Conservation (phyloP, 805 yeast species). For the Kazachstania psychrophila region DNA sequence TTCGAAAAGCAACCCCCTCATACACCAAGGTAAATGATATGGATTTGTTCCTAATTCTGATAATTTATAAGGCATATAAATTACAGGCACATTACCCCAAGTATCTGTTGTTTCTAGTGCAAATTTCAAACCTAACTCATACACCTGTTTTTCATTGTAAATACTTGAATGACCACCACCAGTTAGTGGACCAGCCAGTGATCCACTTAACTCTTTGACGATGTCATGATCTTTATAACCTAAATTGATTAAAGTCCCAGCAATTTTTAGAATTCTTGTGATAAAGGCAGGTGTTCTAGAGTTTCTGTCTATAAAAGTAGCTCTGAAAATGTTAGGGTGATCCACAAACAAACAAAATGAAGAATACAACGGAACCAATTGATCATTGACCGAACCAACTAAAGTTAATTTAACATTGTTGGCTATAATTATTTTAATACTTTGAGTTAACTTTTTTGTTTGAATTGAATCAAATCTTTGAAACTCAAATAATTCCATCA, state of each 20-base stretch:
- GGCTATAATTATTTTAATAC: conserved; percentile 53
- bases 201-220: conserved; percentile 68
- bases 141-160: conserved; percentile 77
- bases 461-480: conserved; percentile 68
- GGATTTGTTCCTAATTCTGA: conserved; percentile 71
- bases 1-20: conserved; percentile 71
- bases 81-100: conserved; percentile 33
- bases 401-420: conserved; percentile 70
- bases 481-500: conserved; percentile 79
- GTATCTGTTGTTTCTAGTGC: conserved; percentile 65
- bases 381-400: conserved; percentile 89
- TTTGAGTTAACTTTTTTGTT: conserved; percentile 59
- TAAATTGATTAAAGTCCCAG: conserved; percentile 62
- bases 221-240: conserved; percentile 84
- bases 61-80: conserved; percentile 42
- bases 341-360: conserved; percentile 70
- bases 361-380: conserved; percentile 85
- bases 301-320: conserved; percentile 79
- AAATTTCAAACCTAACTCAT: conserved; percentile 67
- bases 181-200: conserved; percentile 81
- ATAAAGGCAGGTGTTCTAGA: conserved; percentile 76
- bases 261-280: conserved; percentile 59
- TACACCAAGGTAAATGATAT: conserved; percentile 84
- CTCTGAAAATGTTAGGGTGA: conserved; percentile 86
- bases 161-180: conserved; percentile 93